These are phyloP conservation scores for Xylaria sp. DNA, from an alignment of 2,329 filamentous ascomycete genomes.

Conservation along the genomic window DNA sequence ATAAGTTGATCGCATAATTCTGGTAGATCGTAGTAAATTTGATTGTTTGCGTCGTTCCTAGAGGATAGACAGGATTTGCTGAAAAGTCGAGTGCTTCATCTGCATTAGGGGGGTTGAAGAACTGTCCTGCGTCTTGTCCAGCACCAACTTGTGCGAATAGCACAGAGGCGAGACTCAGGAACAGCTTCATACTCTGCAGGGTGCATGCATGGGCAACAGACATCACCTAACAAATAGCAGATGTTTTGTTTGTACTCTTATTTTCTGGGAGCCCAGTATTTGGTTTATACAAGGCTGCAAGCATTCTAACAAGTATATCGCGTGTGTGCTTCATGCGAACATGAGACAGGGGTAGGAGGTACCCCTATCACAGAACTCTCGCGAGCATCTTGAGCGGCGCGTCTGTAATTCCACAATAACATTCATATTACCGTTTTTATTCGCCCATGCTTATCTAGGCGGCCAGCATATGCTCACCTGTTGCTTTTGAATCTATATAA, in stretches of 20 bases:
- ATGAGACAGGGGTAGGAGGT: not conserved
- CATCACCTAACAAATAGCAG: not conserved
- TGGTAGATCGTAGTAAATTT: slow-evolving; percentile 41
- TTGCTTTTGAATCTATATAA: not conserved
- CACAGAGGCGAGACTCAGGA: not conserved
- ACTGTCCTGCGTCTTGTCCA: slow-evolving; percentile 24
- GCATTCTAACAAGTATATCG: too few species aligned
- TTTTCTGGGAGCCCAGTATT: too few species aligned
- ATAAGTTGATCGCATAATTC: slow-evolving; percentile 45
- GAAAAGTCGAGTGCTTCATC: slow-evolving; percentile 22
- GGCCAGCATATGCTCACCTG: not conserved
- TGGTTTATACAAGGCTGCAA: not conserved
- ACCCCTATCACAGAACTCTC: not conserved
- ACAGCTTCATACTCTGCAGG: not conserved
- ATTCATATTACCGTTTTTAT: not conserved
- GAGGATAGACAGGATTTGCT: slow-evolving; percentile 25
- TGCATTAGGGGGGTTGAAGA: slow-evolving; percentile 34
- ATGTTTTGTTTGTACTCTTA: too few species aligned
- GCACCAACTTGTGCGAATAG: not conserved
- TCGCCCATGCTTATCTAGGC: not conserved
- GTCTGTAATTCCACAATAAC: too few species aligned
- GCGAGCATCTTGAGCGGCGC: not conserved
- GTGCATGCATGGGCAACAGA: not conserved
- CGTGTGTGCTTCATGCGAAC: not conserved
- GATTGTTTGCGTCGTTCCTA: slow-evolving; percentile 37